A percentile compares a stretch with the other conserved stretches of the same genome.
Conservation (phyloP, 2,329 filamentous ascomycete genomes). For the Alternaria rosae region DNA sequence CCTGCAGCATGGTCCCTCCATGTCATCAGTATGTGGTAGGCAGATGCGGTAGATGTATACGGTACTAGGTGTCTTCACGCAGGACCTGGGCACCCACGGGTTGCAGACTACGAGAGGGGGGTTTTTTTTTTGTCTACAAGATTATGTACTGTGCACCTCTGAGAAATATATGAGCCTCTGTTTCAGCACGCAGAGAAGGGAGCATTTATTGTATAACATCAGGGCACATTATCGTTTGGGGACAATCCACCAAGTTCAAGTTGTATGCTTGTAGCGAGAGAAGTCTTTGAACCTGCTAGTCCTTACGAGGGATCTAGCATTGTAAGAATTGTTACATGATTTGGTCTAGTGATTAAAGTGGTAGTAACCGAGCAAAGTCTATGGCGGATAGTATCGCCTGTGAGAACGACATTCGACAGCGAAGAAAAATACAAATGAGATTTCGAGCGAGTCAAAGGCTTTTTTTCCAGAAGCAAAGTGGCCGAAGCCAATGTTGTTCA, state of each 20-base stretch:
- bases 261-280: not conserved
- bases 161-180: not conserved
- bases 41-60: not conserved
- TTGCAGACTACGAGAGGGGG: not conserved
- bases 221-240: not conserved
- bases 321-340: conserved; percentile 10
- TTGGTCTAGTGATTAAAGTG: conserved; percentile 30
- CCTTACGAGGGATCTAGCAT: conserved; percentile 19
- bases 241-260: not conserved
- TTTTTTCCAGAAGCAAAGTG: conserved; percentile 8
- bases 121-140: not conserved
- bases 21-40: not conserved
- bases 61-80: not conserved
- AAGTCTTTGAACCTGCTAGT: not conserved
- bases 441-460: conserved; percentile 2
- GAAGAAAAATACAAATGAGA: conserved; percentile 5
- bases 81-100: not conserved
- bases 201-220: not conserved
- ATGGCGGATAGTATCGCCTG: not conserved
- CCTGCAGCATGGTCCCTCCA: not conserved
- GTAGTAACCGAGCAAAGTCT: conserved; percentile 18
- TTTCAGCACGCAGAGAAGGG: not conserved
- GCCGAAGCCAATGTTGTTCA: conserved; percentile 4
- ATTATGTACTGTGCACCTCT: not conserved
- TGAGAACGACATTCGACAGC: not conserved